These are phyloP conservation scores for Aspergillus thermomutatus DNA, from an alignment of 2,329 filamentous ascomycete species.

Conservation along the genomic window DNA sequence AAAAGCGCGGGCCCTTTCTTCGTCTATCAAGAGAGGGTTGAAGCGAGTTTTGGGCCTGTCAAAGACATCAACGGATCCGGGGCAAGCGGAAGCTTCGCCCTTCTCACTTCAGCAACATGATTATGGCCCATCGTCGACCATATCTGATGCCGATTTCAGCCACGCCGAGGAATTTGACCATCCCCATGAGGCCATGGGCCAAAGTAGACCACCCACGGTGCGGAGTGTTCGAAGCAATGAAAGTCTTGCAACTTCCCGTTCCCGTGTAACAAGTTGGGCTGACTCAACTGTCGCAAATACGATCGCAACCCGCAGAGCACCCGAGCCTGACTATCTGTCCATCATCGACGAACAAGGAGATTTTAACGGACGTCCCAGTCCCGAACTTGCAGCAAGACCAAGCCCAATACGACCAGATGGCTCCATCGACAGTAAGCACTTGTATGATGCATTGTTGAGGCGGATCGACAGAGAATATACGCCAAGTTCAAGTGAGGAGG, in stretches of 20 bases:
- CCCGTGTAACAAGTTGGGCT: conserved; percentile 49
- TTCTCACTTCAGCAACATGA: conserved; percentile 13
- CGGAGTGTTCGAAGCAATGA: conserved; percentile 27
- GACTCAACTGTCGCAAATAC: conserved; percentile 45
- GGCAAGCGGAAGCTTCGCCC: conserved; percentile 23
- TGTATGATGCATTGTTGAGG: conserved; percentile 44
- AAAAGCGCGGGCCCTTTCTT: conserved; percentile 39
- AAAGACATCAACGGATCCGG: conserved; percentile 15
- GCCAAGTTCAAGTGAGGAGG: conserved; percentile 19
- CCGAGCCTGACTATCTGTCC: conserved; percentile 38
- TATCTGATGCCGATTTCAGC: conserved; percentile 5
- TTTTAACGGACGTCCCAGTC: conserved; percentile 11
- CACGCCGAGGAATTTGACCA: not conserved
- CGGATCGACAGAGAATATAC: conserved; percentile 30
- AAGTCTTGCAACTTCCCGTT: conserved; percentile 35
- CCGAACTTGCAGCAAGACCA: not conserved
- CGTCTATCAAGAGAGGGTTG: conserved; percentile 41
- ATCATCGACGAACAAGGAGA: conserved; percentile 43
- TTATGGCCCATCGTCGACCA: not conserved
- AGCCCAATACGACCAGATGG: conserved; percentile 12
- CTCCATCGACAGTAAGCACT: conserved; percentile 35
- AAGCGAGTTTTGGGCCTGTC: conserved; percentile 39
- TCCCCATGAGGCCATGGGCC: not conserved
- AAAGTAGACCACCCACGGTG: conserved; percentile 15
- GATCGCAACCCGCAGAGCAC: conserved; percentile 29